phyloP scores from a whole-genome alignment of 495 filamentous ascomycete genomes.

The Staphylotrichum tortipilum region DNA sequence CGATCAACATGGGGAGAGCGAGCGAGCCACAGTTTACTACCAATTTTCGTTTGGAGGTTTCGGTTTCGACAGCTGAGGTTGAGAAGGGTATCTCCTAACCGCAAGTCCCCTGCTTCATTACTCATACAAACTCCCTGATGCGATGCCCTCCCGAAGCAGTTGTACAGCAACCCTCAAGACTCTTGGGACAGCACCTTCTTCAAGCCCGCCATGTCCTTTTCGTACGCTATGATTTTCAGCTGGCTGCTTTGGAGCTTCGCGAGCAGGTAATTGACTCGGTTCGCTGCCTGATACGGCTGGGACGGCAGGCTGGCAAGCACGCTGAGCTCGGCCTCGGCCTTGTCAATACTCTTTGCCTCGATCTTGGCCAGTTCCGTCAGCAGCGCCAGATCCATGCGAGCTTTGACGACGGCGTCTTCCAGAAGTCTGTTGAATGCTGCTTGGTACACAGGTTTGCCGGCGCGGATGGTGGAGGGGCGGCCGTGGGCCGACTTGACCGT shows the following conservation, averaged over 20 bases:
- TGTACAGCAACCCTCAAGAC: no score
- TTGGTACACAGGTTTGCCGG: conserved; percentile 80
- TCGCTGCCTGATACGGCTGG: conserved; percentile 51
- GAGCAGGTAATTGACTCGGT: conserved; percentile 61
- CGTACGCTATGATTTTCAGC: conserved; percentile 63
- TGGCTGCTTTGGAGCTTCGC: conserved; percentile 64
- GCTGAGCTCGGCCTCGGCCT: conserved; percentile 69
- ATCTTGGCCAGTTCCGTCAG: conserved; percentile 56
- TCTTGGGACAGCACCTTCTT: conserved; percentile 50
- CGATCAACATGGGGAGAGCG: no score
- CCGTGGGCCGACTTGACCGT: conserved; percentile 62
- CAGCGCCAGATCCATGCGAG: conserved; percentile 65
- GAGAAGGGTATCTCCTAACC: neutral
- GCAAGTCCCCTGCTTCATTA: no score
- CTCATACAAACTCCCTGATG: no score
- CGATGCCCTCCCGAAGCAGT: no score
- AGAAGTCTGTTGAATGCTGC: conserved; percentile 67
- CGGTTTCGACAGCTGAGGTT: neutral
- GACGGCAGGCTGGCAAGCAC: conserved; percentile 52
- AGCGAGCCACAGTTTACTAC: no score
- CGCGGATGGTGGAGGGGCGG: conserved; percentile 64
- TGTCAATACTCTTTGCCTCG: conserved; percentile 68
- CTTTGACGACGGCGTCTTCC: conserved; percentile 60
- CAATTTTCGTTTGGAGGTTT: neutral
- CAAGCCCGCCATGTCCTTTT: conserved; percentile 59